phyloP scores from a whole-genome alignment of 2,329 filamentous ascomycete genomes.

The Sarocladium kiliense region DNA sequence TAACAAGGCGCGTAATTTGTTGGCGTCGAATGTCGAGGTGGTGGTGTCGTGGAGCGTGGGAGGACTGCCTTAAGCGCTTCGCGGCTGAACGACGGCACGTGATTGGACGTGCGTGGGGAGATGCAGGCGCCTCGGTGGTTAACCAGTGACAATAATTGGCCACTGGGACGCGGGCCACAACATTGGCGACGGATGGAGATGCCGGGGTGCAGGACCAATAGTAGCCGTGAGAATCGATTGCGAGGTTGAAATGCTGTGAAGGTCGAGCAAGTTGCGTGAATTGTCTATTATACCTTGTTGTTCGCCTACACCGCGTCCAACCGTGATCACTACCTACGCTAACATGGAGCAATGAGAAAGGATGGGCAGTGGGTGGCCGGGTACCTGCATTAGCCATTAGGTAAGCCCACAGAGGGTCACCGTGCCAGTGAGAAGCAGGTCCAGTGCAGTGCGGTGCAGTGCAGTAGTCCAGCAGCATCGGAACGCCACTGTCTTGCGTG shows the following conservation, averaged over 20 bases:
- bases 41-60: not conserved
- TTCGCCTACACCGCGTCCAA: no score
- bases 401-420: not conserved
- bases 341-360: not conserved
- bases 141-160: not conserved
- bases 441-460: not conserved
- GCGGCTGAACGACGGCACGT: not conserved
- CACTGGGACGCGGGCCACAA: not conserved
- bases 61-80: not conserved
- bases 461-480: no score
- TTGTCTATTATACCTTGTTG: no score
- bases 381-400: conserved; percentile 1
- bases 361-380: no score
- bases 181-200: not conserved
- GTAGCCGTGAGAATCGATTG: not conserved
- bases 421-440: not conserved
- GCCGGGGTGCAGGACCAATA: conserved; percentile 1
- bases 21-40: not conserved
- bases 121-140: not conserved
- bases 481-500: no score
- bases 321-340: no score
- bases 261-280: no score
- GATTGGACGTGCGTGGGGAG: not conserved
- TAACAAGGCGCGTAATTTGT: not conserved
- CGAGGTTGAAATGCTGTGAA: no score